These are phyloP conservation scores for Malassezia slooffiae DNA, from an alignment of 1,284 basidiomycete species.

Conservation along the genomic window DNA sequence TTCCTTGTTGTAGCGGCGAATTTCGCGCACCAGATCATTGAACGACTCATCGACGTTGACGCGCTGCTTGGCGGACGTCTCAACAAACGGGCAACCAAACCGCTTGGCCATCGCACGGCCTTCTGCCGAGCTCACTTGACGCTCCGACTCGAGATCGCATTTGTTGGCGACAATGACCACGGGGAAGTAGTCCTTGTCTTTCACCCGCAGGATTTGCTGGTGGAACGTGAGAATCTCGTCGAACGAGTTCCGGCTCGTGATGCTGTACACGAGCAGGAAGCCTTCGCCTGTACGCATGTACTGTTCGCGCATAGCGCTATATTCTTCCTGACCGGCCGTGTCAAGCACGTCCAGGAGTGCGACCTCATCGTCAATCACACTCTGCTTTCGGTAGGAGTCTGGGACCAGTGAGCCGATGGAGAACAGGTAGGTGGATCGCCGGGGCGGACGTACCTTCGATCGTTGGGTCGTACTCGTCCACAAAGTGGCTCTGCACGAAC, in stretches of 20 bases:
- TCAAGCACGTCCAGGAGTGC: slow-evolving; percentile 94
- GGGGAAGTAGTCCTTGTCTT: slow-evolving; percentile 93
- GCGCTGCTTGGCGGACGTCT: slow-evolving; percentile 95
- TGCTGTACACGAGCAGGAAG: slow-evolving; percentile 95
- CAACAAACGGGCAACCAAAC: slow-evolving; percentile 92
- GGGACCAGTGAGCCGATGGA: slow-evolving; percentile 1
- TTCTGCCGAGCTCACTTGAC: slow-evolving; percentile 97
- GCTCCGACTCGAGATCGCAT: slow-evolving; percentile 93
- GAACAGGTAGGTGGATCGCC: too few species aligned
- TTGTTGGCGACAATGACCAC: slow-evolving; percentile 98
- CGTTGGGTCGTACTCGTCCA: slow-evolving; percentile 96
- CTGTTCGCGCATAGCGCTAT: slow-evolving; percentile 94
- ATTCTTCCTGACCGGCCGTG: slow-evolving; percentile 98
- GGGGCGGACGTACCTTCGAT: slow-evolving; percentile 63
- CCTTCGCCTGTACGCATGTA: slow-evolving; percentile 97
- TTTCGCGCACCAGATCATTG: slow-evolving; percentile 86
- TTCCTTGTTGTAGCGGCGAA: slow-evolving; percentile 78
- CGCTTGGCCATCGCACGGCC: slow-evolving; percentile 92
- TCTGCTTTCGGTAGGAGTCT: slow-evolving; percentile 48
- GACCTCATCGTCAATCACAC: slow-evolving; percentile 83
- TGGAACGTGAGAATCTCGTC: slow-evolving; percentile 95
- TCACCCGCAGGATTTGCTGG: slow-evolving; percentile 72
- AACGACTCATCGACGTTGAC: slow-evolving; percentile 99
- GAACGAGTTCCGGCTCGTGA: slow-evolving; percentile 93
- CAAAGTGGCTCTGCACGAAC: slow-evolving; percentile 85